Percentiles rank a stretch among this genome's conserved stretches.
phyloP scores from a whole-genome alignment of 768 basidiomycete species.

The Hericium rajendrae region DNA sequence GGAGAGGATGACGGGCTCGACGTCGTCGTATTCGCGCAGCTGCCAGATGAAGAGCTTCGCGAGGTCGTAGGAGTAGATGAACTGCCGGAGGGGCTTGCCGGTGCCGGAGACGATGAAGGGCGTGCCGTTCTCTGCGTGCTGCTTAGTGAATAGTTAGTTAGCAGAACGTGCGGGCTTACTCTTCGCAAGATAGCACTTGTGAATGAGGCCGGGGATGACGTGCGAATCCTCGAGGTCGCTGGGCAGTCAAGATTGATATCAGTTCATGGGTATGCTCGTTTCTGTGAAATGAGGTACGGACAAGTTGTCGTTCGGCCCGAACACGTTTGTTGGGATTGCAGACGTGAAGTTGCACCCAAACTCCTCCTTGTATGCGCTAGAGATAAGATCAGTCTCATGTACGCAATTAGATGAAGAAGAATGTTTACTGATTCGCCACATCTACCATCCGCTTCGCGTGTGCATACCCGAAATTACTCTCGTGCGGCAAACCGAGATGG shows the following conservation, averaged over 20 bases:
- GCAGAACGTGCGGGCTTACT: conserved; percentile 34
- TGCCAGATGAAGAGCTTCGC: conserved; percentile 94
- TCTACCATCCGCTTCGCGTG: conserved; percentile 95
- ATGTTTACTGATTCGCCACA: conserved; percentile 79
- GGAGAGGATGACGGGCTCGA: conserved; percentile 88
- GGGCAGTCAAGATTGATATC: neutral
- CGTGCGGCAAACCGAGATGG: conserved; percentile 85
- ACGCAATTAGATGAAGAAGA: neutral
- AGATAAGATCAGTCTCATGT: neutral
- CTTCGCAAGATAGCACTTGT: conserved; percentile 89
- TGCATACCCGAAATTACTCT: conserved; percentile 94
- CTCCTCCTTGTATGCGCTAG: conserved; percentile 90
- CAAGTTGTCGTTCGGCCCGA: conserved; percentile 94
- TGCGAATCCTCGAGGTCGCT: conserved; percentile 87
- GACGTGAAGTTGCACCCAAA: conserved; percentile 93
- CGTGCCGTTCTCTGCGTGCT: conserved; percentile 59
- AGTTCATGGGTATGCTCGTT: no score
- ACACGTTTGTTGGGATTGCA: conserved; percentile 96
- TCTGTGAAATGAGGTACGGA: conserved; percentile 21
- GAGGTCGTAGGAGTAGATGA: conserved; percentile 93
- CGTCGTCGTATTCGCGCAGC: conserved; percentile 81
- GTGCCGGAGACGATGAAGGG: conserved; percentile 82
- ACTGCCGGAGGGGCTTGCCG: conserved; percentile 88
- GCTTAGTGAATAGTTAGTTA: neutral
- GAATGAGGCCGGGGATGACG: conserved; percentile 90